These are phyloP conservation scores for Trichoderma polysporum DNA, from an alignment of 2,329 filamentous ascomycete species.

Conservation along the genomic window DNA sequence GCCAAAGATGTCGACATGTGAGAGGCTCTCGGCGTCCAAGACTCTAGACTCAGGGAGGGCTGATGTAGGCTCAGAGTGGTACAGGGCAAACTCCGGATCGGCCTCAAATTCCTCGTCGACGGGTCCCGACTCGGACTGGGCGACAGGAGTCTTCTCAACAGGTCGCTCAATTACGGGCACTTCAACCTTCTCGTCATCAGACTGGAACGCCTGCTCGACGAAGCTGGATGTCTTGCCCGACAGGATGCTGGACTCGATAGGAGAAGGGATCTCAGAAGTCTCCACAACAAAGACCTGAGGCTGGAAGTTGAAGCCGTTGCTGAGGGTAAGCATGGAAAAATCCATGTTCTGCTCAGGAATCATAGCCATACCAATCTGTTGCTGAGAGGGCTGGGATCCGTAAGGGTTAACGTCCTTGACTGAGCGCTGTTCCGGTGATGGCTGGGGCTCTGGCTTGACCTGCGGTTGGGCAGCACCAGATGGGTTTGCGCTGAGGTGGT, in stretches of 20 bases:
- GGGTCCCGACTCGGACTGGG: slow-evolving; percentile 29
- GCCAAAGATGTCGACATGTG: slow-evolving; percentile 47
- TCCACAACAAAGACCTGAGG: slow-evolving; percentile 76
- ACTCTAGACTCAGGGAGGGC: slow-evolving; percentile 29
- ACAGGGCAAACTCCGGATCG: slow-evolving; percentile 62
- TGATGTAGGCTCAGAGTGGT: slow-evolving; percentile 44
- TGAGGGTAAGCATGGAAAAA: slow-evolving; percentile 67
- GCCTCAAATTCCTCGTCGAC: slow-evolving; percentile 60
- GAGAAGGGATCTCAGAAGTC: slow-evolving; percentile 62
- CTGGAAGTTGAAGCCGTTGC: slow-evolving; percentile 59
- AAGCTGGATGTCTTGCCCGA: slow-evolving; percentile 68
- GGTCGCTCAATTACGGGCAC: slow-evolving; percentile 53
- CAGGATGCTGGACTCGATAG: slow-evolving; percentile 61
- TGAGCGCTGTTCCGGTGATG: slow-evolving; percentile 46
- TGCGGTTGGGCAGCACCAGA: slow-evolving; percentile 40
- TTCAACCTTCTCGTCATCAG: slow-evolving; percentile 57
- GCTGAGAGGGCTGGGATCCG: slow-evolving; percentile 54
- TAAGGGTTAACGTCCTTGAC: slow-evolving; percentile 68
- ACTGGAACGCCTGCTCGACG: slow-evolving; percentile 44
- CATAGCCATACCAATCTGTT: slow-evolving; percentile 78
- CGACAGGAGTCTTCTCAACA: slow-evolving; percentile 35
- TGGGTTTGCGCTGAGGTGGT: slow-evolving; percentile 64
- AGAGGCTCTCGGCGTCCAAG: slow-evolving; percentile 44
- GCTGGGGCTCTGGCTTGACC: slow-evolving; percentile 42
- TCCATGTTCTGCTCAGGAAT: slow-evolving; percentile 78